A percentile compares a stretch with the other conserved stretches of the same genome.
These are phyloP conservation scores for Chondrostereum purpureum DNA, from an alignment of 1,284 basidiomycete species.

Conservation along the genomic window DNA sequence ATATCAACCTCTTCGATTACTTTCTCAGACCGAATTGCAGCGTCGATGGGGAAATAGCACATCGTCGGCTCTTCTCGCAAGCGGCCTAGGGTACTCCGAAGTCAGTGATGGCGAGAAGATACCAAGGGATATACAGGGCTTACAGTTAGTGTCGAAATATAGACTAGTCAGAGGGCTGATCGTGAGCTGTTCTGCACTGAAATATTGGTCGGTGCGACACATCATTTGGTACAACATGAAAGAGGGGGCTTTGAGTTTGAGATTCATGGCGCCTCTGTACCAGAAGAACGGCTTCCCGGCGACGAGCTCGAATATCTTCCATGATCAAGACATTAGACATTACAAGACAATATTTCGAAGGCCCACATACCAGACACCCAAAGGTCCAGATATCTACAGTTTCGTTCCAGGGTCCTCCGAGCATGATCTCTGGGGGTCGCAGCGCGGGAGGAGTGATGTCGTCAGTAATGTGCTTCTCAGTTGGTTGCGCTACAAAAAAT, in stretches of 20 bases:
- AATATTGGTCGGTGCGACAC: slow-evolving; percentile 9
- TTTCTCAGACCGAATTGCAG: no score
- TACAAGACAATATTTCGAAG: neutral
- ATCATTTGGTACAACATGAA: slow-evolving; percentile 20
- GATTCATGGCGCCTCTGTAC: slow-evolving; percentile 11
- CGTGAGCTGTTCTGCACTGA: slow-evolving; percentile 8
- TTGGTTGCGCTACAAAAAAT: no score
- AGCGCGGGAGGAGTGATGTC: slow-evolving; percentile 18
- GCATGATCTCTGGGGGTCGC: slow-evolving; percentile 25
- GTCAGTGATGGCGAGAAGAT: no score
- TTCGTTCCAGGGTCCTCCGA: slow-evolving; percentile 23
- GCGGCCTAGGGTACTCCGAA: no score
- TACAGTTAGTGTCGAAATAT: slow-evolving; percentile 13
- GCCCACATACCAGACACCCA: slow-evolving; percentile 26
- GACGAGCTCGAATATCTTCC: slow-evolving; percentile 19
- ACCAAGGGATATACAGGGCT: neutral
- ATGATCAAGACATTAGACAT: slow-evolving; percentile 2
- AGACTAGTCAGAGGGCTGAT: slow-evolving; percentile 1
- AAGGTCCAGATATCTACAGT: slow-evolving; percentile 28
- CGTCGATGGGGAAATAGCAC: no score
- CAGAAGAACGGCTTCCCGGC: slow-evolving; percentile 15
- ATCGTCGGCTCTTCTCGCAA: no score
- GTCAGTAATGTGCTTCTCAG: slow-evolving; percentile 3
- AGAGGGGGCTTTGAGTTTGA: slow-evolving; percentile 12
- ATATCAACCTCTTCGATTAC: slow-evolving; percentile 13